Percentiles rank a stretch among this genome's conserved stretches.
phyloP scores from a whole-genome alignment of 768 basidiomycete genomes.

The Boletales sp. region DNA sequence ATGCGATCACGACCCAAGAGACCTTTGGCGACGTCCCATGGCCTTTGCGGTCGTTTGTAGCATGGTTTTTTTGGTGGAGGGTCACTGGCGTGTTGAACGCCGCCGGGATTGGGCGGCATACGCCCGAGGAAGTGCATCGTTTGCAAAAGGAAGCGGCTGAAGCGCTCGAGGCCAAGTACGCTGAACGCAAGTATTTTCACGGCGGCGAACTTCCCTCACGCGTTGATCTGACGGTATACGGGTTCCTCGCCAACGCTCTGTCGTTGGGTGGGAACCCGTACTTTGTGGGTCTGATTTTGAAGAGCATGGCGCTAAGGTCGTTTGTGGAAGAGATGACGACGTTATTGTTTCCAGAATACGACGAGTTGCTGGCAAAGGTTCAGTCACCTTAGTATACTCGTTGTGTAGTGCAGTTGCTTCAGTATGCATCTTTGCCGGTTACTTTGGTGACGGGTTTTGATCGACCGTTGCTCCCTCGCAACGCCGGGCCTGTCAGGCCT shows the following conservation, averaged over 20 bases:
- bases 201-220: slow-evolving; percentile 23
- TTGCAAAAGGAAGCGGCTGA: slow-evolving; percentile 29
- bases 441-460: neutral
- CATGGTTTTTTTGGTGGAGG: slow-evolving; percentile 22
- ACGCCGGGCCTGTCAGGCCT: neutral
- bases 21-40: slow-evolving; percentile 12
- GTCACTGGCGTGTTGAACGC: slow-evolving; percentile 13
- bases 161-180: slow-evolving; percentile 28
- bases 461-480: slow-evolving; percentile 10
- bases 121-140: slow-evolving; percentile 29
- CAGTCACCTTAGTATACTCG: neutral
- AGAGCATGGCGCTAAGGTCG: slow-evolving; percentile 12
- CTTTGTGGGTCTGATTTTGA: slow-evolving; percentile 20
- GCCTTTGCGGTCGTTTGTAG: slow-evolving; percentile 21
- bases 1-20: slow-evolving; percentile 9
- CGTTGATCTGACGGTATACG: slow-evolving; percentile 29
- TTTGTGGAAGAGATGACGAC: slow-evolving; percentile 25
- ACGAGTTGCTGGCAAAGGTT: slow-evolving; percentile 10
- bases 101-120: slow-evolving; percentile 30
- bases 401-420: too few relatives aligned
- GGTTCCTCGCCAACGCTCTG: slow-evolving; percentile 30
- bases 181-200: slow-evolving; percentile 24
- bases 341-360: slow-evolving; percentile 28
- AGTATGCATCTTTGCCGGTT: neutral
- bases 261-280: slow-evolving; percentile 23